These are phyloP conservation scores for Starmerella sirachaensis DNA, from an alignment of 805 yeast genomes.

Conservation along the genomic window DNA sequence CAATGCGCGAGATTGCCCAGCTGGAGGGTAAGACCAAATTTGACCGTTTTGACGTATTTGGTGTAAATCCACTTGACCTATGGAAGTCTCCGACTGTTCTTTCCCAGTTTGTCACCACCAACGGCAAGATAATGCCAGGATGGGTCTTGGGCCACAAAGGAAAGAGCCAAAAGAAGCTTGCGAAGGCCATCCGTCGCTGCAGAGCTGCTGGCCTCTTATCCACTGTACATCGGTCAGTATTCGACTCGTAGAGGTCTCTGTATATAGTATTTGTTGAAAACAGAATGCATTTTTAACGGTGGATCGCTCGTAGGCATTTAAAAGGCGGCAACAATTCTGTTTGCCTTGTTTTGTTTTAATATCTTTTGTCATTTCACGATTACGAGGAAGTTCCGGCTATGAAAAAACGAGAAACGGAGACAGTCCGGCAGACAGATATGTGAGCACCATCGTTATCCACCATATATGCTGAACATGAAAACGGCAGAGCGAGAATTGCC, in stretches of 20 bases:
- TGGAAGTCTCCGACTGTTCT: conserved; percentile 63
- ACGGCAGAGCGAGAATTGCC: conserved; percentile 61
- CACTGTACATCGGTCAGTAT: conserved; percentile 40
- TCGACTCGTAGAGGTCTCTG: too few species aligned
- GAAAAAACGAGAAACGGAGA: not conserved
- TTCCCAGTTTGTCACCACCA: conserved; percentile 50
- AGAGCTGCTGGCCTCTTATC: conserved; percentile 71
- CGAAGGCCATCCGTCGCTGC: conserved; percentile 70
- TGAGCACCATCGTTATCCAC: conserved; percentile 73
- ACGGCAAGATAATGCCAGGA: conserved; percentile 69
- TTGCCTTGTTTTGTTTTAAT: too few species aligned
- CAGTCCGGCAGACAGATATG: conserved; percentile 26
- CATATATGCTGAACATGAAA: conserved; percentile 83
- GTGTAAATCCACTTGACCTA: conserved; percentile 50
- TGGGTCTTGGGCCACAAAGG: conserved; percentile 55
- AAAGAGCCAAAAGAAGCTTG: conserved; percentile 55
- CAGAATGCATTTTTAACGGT: too few species aligned
- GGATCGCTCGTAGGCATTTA: too few species aligned
- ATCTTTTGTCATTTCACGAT: not conserved
- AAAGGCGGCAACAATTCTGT: too few species aligned
- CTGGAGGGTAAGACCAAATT: conserved; percentile 5
- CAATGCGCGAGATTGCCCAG: conserved; percentile 30
- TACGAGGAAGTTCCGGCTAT: not conserved
- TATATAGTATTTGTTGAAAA: too few species aligned
- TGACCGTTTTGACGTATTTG: conserved; percentile 20